Conservation (phyloP, 2,329 filamentous ascomycete genomes). For the Neonectria punicea region DNA sequence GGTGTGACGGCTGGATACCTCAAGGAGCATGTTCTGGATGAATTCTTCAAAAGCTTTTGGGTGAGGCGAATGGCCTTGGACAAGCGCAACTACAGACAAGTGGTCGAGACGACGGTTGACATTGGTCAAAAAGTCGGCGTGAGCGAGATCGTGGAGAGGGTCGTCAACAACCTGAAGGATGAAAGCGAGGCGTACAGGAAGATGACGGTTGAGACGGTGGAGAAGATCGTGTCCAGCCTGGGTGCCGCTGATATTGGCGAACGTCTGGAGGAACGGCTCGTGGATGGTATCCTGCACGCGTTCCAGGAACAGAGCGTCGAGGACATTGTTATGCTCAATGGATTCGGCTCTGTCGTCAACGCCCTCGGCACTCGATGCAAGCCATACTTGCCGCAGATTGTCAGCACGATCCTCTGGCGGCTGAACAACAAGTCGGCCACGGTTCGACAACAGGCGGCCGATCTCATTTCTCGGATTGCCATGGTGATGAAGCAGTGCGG, state of each 20-base stretch:
- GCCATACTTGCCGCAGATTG: constrained; percentile 95
- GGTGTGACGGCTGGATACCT: constrained; percentile 95
- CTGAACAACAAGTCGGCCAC: constrained; percentile 98
- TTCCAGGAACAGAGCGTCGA: constrained; percentile 99
- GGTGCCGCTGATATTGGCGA: constrained; percentile 95
- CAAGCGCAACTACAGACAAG: constrained; percentile 96
- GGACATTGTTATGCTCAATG: constrained; percentile 95
- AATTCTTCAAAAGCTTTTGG: constrained; percentile 99
- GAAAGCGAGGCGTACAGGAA: constrained; percentile 98
- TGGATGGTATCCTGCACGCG: constrained; percentile 93
- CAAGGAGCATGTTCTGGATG: constrained; percentile 92
- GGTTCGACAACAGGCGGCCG: constrained; percentile 95
- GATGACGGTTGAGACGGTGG: constrained; percentile 98
- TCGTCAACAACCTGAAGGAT: constrained; percentile 96
- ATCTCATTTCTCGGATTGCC: constrained; percentile 95
- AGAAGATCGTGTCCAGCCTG: constrained; percentile 93
- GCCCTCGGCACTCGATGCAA: constrained; percentile 93
- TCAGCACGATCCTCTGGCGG: constrained; percentile 94
- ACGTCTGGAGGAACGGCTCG: constrained; percentile 89
- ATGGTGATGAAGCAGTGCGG: constrained; percentile 99
- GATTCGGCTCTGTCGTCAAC: constrained; percentile 97
- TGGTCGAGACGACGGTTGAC: constrained; percentile 97
- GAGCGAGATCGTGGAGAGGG: constrained; percentile 90
- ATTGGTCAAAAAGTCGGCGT: constrained; percentile 98
- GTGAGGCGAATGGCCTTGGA: constrained; percentile 96